These are phyloP conservation scores for Annona squamosa DNA, from an alignment of 164 flowering plant genomes.

Conservation along the genomic window DNA sequence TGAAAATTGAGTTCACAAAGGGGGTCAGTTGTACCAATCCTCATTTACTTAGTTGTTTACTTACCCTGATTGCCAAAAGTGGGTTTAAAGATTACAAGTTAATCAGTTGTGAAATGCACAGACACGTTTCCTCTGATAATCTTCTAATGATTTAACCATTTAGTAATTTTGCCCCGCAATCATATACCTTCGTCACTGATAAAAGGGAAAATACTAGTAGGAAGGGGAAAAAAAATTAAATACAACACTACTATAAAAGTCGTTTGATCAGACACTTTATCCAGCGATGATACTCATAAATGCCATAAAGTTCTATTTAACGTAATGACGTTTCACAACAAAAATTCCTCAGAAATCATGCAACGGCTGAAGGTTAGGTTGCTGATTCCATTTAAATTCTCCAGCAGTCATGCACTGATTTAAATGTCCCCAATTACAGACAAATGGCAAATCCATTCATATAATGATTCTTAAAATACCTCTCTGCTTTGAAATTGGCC, in stretches of 20 bases:
- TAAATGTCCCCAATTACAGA: background rate
- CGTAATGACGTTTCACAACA: no score
- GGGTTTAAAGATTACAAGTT: background rate
- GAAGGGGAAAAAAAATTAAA: no score
- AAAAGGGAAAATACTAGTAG: background rate
- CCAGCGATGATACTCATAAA: background rate
- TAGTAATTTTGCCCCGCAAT: background rate
- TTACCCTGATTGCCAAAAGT: background rate
- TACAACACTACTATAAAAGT: background rate
- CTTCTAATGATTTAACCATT: background rate
- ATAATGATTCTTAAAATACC: background rate
- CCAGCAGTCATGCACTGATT: background rate
- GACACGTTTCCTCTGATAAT: background rate
- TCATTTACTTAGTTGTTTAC: slow-evolving; percentile 2
- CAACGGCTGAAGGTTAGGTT: background rate
- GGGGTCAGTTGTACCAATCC: slow-evolving; percentile 74
- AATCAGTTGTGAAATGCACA: background rate
- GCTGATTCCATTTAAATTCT: background rate
- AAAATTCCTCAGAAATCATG: no score
- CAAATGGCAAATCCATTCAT: background rate
- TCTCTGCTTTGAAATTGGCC: background rate
- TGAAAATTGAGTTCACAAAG: slow-evolving; percentile 91
- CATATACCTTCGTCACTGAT: background rate
- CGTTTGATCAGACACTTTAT: background rate
- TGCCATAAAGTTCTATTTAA: no score